Conservation (phyloP, 441 rosid species). For the Populus hybrid region DNA sequence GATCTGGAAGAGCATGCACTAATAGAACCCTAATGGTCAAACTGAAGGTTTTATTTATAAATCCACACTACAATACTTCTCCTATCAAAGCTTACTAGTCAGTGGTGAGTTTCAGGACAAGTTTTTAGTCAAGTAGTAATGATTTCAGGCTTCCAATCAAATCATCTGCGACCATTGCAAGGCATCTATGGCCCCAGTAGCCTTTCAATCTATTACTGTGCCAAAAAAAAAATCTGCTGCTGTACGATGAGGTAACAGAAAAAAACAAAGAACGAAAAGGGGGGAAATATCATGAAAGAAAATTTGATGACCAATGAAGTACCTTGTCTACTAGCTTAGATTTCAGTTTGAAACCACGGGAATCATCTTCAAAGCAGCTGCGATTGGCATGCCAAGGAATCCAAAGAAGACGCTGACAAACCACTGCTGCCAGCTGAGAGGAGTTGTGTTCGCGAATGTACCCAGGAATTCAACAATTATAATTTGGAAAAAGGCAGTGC, state of each 20-base stretch:
- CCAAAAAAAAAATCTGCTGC: not conserved
- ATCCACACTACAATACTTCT: conserved; percentile 1
- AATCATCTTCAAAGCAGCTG: conserved; percentile 61
- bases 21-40: not conserved
- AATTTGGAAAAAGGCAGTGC: conserved; percentile 61
- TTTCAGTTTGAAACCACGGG: conserved; percentile 41
- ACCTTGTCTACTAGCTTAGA: not conserved
- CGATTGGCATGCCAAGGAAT: conserved; percentile 77
- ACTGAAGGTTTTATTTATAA: not conserved
- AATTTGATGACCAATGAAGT: not conserved
- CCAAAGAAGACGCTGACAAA: conserved; percentile 50
- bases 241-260: not conserved
- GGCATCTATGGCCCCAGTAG: not conserved
- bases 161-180: not conserved
- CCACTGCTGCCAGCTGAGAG: conserved; percentile 60
- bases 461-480: conserved; percentile 69
- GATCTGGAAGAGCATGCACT: not conserved
- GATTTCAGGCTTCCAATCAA: not conserved
- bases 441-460: conserved; percentile 65
- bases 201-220: not conserved
- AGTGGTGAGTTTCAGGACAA: not conserved
- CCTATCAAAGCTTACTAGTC: conserved; percentile 5
- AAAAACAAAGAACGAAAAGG: not conserved
- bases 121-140: not conserved
- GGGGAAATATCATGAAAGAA: not conserved